Conservation (phyloP, 1,284 basidiomycete species). For the Ganoderma multipileum region DNA sequence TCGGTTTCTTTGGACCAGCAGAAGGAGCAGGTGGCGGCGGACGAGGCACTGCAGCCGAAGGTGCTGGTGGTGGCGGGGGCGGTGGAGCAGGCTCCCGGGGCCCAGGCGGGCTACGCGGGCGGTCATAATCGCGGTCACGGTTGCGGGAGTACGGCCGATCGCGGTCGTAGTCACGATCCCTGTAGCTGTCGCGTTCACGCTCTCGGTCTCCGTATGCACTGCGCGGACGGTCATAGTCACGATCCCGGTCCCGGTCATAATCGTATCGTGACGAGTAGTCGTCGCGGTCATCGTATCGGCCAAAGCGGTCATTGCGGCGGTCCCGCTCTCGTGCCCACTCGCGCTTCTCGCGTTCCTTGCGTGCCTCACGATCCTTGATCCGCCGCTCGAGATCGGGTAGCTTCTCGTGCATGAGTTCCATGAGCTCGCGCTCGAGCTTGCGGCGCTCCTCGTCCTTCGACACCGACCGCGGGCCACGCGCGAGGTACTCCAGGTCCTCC, state of each 20-base stretch:
- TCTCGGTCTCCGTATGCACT: slow-evolving; percentile 39
- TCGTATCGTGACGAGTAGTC: slow-evolving; percentile 45
- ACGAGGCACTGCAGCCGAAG: slow-evolving; percentile 39
- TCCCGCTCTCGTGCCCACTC: slow-evolving; percentile 86
- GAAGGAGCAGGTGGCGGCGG: slow-evolving; percentile 54
- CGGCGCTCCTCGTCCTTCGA: slow-evolving; percentile 89
- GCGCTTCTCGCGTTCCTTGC: slow-evolving; percentile 78
- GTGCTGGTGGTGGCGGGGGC: slow-evolving; percentile 54
- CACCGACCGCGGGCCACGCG: slow-evolving; percentile 76
- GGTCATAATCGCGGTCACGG: slow-evolving; percentile 50
- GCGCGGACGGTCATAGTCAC: slow-evolving; percentile 47
- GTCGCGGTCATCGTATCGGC: slow-evolving; percentile 62
- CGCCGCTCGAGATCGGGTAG: slow-evolving; percentile 91
- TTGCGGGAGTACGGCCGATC: slow-evolving; percentile 38
- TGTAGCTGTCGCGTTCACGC: slow-evolving; percentile 43
- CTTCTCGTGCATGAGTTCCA: slow-evolving; percentile 89
- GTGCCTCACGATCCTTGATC: slow-evolving; percentile 82
- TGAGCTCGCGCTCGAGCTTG: slow-evolving; percentile 88
- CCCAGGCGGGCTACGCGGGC: slow-evolving; percentile 52
- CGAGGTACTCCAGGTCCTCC: slow-evolving; percentile 93
- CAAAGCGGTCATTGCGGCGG: slow-evolving; percentile 83
- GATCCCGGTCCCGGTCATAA: slow-evolving; percentile 45
- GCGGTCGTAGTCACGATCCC: slow-evolving; percentile 41
- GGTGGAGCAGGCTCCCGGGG: slow-evolving; percentile 57
- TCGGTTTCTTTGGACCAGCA: slow-evolving; percentile 64